Conservation (phyloP, 1,139 yeast genomes). For the Saccharomyces hybrid region DNA sequence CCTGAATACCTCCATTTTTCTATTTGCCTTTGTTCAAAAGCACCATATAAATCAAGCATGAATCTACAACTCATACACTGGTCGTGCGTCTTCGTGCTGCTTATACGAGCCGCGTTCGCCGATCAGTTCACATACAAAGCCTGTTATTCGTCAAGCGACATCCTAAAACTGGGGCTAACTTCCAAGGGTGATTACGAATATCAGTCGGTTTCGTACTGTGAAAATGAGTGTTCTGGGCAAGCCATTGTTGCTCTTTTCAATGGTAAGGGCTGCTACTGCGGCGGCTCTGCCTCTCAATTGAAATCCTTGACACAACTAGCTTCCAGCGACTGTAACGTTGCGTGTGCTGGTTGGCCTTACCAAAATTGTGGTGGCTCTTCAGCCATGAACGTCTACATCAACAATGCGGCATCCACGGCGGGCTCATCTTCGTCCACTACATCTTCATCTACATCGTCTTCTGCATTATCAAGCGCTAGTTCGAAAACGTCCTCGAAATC, state of each 20-base stretch:
- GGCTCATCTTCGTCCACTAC: not conserved
- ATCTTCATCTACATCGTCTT: not conserved
- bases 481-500: slow-evolving; percentile 12
- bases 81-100: not conserved
- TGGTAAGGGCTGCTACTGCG: slow-evolving; percentile 59
- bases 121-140: slow-evolving; percentile 14
- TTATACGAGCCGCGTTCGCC: not conserved
- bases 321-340: slow-evolving; percentile 39
- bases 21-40: not conserved
- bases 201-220: slow-evolving; percentile 48
- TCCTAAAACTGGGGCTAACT: slow-evolving; percentile 9
- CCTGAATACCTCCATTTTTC: not conserved
- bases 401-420: slow-evolving; percentile 9
- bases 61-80: not conserved
- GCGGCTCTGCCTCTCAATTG: slow-evolving; percentile 29
- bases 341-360: slow-evolving; percentile 49
- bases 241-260: slow-evolving; percentile 47
- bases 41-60: not conserved
- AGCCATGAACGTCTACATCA: slow-evolving; percentile 43
- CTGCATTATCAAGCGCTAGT: slow-evolving; percentile 5
- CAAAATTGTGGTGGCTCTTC: slow-evolving; percentile 57
- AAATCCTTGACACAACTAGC: slow-evolving; percentile 1
- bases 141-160: slow-evolving; percentile 15
- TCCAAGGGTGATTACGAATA: slow-evolving; percentile 36
- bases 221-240: slow-evolving; percentile 39